Conservation (phyloP, 176 grass and related monocot genomes). For the Aegilops speltoides region DNA sequence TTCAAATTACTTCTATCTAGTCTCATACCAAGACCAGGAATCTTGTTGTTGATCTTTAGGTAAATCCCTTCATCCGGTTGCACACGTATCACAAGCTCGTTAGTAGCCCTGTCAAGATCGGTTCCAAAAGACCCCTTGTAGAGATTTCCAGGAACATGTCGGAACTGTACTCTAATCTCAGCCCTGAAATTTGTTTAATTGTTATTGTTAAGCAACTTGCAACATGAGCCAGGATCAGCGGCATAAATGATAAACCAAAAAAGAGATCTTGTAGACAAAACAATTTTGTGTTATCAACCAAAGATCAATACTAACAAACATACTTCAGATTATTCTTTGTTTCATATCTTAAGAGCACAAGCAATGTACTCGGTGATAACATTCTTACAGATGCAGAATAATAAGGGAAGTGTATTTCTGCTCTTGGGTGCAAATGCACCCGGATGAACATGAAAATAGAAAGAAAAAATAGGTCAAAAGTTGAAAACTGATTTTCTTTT, state of each 20-base stretch:
- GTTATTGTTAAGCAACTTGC: conserved; percentile 4
- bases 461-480: too few species aligned
- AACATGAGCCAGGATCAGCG: background rate
- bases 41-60: conserved; percentile 96
- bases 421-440: too few species aligned
- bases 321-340: background rate
- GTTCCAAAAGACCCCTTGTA: conserved; percentile 88
- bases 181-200: conserved; percentile 47
- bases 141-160: conserved; percentile 91
- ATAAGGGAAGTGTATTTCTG: too few species aligned
- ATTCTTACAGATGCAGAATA: background rate
- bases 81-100: conserved; percentile 94
- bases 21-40: conserved; percentile 89
- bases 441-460: too few species aligned
- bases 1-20: conserved; percentile 94
- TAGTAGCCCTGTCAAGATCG: conserved; percentile 82
- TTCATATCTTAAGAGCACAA: background rate
- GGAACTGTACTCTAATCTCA: conserved; percentile 95
- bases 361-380: background rate
- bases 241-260: background rate
- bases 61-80: conserved; percentile 95
- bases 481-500: too few species aligned
- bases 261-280: background rate
- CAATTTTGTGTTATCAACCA: background rate
- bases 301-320: background rate